Conservation (phyloP, 495 filamentous ascomycete species). For the Articulospora tetracladia region DNA sequence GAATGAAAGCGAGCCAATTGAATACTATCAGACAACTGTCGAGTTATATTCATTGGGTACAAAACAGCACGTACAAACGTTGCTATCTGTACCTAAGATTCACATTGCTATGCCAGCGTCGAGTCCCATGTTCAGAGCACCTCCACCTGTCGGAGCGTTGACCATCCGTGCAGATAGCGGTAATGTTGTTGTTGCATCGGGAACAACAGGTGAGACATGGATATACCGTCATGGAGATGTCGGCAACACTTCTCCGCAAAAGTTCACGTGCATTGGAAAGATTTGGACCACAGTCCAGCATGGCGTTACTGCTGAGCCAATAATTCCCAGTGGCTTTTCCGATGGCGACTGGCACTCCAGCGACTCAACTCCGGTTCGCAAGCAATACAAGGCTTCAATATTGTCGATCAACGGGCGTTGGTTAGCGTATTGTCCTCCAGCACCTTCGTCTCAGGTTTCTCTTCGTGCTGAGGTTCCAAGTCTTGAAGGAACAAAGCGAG, state of each 20-base stretch:
- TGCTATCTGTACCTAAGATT: constrained; percentile 55
- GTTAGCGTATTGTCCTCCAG: constrained; percentile 80
- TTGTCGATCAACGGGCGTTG: constrained; percentile 74
- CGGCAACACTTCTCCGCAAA: constrained; percentile 28
- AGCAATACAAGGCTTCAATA: constrained; percentile 47
- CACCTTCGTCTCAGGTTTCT: constrained; percentile 63
- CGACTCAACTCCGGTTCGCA: constrained; percentile 38
- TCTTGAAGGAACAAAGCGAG: constrained; percentile 24
- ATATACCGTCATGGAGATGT: constrained; percentile 51
- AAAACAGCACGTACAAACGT: constrained; percentile 59
- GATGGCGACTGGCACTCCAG: constrained; percentile 47
- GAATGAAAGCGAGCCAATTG: constrained; percentile 14
- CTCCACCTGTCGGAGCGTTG: constrained; percentile 65
- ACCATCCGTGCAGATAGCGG: constrained; percentile 63
- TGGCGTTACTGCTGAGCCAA: constrained; percentile 18
- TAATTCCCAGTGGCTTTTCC: constrained; percentile 47
- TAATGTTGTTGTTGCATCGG: constrained; percentile 69
- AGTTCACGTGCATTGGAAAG: constrained; percentile 71
- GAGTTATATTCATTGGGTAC: constrained; percentile 79
- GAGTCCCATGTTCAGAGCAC: constrained; percentile 52
- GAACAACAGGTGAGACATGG: constrained; percentile 80
- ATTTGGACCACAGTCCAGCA: constrained; percentile 79
- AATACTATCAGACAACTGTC: constrained; percentile 73
- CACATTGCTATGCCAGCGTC: constrained; percentile 43
- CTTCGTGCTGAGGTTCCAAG: constrained; percentile 54